A percentile compares a stretch with the other conserved stretches of the same genome.
phyloP scores from a whole-genome alignment of 2,329 filamentous ascomycete genomes.

The Penicillium sp. region DNA sequence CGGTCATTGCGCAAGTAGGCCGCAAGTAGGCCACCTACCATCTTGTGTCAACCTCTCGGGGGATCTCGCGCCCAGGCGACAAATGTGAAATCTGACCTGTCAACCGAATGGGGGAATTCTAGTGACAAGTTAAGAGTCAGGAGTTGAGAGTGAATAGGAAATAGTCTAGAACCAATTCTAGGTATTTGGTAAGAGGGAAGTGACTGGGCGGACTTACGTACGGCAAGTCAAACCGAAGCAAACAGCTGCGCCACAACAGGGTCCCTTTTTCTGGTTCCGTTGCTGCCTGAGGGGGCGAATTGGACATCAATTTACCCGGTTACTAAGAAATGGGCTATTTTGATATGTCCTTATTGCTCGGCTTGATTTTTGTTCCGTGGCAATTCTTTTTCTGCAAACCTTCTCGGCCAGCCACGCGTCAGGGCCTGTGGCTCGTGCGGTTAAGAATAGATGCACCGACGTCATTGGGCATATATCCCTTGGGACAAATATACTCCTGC shows the following conservation, averaged over 20 bases:
- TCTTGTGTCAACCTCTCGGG: slow-evolving; percentile 34
- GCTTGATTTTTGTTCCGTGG: background rate
- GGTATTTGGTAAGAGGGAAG: slow-evolving; percentile 12
- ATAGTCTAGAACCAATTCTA: slow-evolving; percentile 5
- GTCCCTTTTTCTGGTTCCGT: slow-evolving; percentile 10
- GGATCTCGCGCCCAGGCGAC: slow-evolving; percentile 33
- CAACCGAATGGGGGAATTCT: slow-evolving; percentile 11
- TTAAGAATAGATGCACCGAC: slow-evolving; percentile 28
- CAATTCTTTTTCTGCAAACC: background rate
- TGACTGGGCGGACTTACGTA: slow-evolving; percentile 25
- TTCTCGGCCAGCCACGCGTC: slow-evolving; percentile 11
- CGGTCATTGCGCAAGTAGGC: background rate
- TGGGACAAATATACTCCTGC: slow-evolving; percentile 1
- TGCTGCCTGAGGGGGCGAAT: slow-evolving; percentile 26
- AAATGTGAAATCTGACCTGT: slow-evolving; percentile 31
- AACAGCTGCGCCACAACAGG: slow-evolving; percentile 28
- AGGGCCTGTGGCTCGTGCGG: slow-evolving; percentile 22
- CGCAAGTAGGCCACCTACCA: slow-evolving; percentile 31
- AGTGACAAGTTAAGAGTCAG: background rate
- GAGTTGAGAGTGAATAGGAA: slow-evolving; percentile 10
- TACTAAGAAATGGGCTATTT: background rate
- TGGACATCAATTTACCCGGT: background rate
- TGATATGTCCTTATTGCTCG: background rate
- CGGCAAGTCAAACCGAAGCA: slow-evolving; percentile 24
- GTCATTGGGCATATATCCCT: slow-evolving; percentile 26